Evolutionary conservation across 140 eudicot genomes (phyloP), one percentile per base, ranked within the genome.

Genomic region (Flaveria floridana): DNA sequence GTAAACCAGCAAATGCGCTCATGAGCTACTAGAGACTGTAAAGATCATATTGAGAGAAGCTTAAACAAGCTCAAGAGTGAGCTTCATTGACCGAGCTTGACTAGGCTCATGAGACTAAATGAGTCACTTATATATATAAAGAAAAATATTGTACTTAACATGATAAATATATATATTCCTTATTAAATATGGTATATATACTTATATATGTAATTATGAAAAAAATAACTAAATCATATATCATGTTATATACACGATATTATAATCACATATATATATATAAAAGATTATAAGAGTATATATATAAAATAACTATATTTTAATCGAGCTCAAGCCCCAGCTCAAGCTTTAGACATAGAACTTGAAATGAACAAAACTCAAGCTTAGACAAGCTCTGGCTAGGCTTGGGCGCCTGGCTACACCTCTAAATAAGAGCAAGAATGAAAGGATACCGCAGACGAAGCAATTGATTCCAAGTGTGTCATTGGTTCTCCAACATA

Each of bases 401-500:
- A 26, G 30, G 30, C 30, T 26, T 26, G 30, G 30, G 30, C 0
- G 37, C 68, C 14, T 20, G 46, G 46, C 68, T 30, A 63, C 68
- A 63, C 47, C 47, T 5, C 19, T 62, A 62, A 11, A 28, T 3
- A 15, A 4, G 46, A 65, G 58, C 14, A 52, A 76, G 26, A 30
- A 20, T 20, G 42, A 66, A 28, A 25, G 68, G n/a, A 76, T 87
- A 87, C 95, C 81, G 95, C 95, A 74, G 95, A 88, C 19, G 95
- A 88, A 74, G 89, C 83, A 66, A 92, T 89, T 25, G 97, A 80
- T 83, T 92, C 96, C 87, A 92, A 78, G 70, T 92, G 96, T 12
- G 84, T 73, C 96, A 89, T 92, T 68, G 96, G 96, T 81, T 89
- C 96, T 65, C 96, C 96, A 44, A 92, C 98, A 82, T 80, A 92